phyloP scores from a whole-genome alignment of 768 basidiomycete genomes.

The Saitozyma sp. region DNA sequence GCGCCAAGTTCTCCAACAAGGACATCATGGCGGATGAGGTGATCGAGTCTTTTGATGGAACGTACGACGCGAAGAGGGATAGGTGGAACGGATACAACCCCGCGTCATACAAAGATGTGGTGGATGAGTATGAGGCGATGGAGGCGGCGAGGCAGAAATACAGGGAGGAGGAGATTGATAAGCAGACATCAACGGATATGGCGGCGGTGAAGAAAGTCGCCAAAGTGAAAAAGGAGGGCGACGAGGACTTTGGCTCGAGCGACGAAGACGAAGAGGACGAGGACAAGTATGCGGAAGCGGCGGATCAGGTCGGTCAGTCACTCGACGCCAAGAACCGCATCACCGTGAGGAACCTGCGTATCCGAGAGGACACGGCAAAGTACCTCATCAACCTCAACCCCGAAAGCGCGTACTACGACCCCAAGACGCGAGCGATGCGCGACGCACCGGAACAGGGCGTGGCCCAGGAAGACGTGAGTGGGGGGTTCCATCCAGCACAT shows the following conservation, averaged over 20 bases:
- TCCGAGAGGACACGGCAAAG: conserved; percentile 98
- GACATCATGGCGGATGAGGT: conserved; percentile 90
- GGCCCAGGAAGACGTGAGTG: conserved; percentile 79
- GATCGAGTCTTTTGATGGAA: conserved; percentile 68
- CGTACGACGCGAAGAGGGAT: conserved; percentile 91
- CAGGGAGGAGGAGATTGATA: conserved; percentile 96
- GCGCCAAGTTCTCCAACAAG: conserved; percentile 87
- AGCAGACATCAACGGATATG: conserved; percentile 88
- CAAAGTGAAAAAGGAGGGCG: conserved; percentile 58
- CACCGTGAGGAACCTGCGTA: conserved; percentile 95
- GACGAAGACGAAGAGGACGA: conserved; percentile 81
- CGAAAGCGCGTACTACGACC: conserved; percentile 96
- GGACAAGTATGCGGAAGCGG: conserved; percentile 97
- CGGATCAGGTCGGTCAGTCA: conserved; percentile 97
- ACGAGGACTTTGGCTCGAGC: conserved; percentile 86
- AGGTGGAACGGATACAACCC: conserved; percentile 98
- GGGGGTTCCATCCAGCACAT: background rate
- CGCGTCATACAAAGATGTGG: conserved; percentile 76
- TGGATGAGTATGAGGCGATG: conserved; percentile 90
- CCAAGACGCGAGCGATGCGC: conserved; percentile 99
- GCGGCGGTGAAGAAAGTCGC: conserved; percentile 85
- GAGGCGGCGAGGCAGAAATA: conserved; percentile 87
- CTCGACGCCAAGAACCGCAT: conserved; percentile 97
- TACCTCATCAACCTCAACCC: conserved; percentile 96
- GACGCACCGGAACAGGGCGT: conserved; percentile 82